Evolutionary conservation across 495 filamentous ascomycete species (phyloP).

Genomic region (Pyronema omphalodes): DNA sequence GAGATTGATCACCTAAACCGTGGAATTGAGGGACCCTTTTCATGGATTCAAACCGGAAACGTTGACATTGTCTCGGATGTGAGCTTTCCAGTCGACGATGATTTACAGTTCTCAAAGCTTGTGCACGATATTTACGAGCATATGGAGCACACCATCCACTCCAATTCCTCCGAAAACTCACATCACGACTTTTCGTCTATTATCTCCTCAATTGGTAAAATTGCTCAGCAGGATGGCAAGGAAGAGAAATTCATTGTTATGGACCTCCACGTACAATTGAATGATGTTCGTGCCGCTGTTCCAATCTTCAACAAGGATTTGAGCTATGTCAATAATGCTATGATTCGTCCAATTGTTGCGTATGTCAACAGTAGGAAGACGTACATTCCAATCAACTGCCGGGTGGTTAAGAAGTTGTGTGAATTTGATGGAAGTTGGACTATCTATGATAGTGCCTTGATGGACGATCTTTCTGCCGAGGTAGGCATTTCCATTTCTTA

Average conservation of each 20-base stretch:
- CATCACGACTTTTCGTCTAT: conserved; percentile 7
- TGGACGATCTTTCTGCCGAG: conserved; percentile 90
- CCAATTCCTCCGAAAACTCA: conserved; percentile 18
- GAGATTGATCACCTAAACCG: conserved; percentile 93
- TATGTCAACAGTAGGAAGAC: conserved; percentile 89
- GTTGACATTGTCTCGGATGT: conserved; percentile 95
- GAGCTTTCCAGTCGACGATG: conserved; percentile 70
- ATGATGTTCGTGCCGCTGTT: conserved; percentile 77
- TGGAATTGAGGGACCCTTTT: conserved; percentile 83
- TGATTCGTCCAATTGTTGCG: conserved; percentile 92
- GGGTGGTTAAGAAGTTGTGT: conserved; percentile 64
- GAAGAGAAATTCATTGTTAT: conserved; percentile 29
- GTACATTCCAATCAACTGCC: conserved; percentile 87
- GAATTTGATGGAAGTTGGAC: conserved; percentile 97
- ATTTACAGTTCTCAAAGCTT: conserved; percentile 76
- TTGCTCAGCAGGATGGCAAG: neutral
- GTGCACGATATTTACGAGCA: conserved; percentile 88
- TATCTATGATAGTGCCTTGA: conserved; percentile 76
- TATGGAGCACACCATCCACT: conserved; percentile 77
- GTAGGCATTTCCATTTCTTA: conserved; percentile 27
- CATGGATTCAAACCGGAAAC: conserved; percentile 90
- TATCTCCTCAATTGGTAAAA: conserved; percentile 5
- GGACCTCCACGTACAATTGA: conserved; percentile 77
- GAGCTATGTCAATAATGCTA: conserved; percentile 87
- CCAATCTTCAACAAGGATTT: conserved; percentile 77